Conservation (phyloP, 139 green algal species). For the Chlorella sp. region DNA sequence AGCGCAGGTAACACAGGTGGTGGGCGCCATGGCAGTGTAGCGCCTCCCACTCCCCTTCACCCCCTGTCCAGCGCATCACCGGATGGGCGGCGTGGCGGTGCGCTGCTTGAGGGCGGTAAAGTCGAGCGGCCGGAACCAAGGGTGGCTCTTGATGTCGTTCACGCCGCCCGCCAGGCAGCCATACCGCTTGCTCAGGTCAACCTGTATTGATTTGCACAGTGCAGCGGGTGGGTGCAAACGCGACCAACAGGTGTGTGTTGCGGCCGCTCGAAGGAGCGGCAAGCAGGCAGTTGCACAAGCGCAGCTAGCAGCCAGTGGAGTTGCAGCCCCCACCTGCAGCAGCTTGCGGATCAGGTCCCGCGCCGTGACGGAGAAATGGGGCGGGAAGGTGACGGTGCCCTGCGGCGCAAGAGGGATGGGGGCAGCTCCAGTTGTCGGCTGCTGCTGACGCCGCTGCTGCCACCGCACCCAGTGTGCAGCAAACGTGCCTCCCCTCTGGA, state of each 20-base stretch:
- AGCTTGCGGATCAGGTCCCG: constrained; percentile 75
- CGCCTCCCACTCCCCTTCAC: no score
- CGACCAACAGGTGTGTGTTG: no score
- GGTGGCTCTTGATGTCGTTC: constrained; percentile 68
- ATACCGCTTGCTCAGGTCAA: constrained; percentile 59
- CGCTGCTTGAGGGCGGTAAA: constrained; percentile 34
- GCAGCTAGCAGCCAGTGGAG: neutral
- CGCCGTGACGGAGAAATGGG: constrained; percentile 27
- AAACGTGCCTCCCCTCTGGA: no score
- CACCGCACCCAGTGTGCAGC: no score
- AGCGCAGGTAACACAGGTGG: no score
- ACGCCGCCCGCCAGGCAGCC: constrained; percentile 54
- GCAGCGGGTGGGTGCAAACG: no score
- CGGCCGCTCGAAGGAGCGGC: no score
- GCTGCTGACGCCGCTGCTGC: no score
- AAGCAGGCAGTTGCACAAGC: no score
- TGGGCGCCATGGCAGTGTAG: no score
- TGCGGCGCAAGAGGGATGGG: constrained; percentile 40
- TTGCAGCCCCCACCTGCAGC: constrained; percentile 61
- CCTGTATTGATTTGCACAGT: no score
- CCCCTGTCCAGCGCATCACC: constrained; percentile 39
- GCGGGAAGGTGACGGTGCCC: constrained; percentile 18
- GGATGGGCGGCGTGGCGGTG: constrained; percentile 53
- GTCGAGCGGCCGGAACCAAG: constrained; percentile 71
- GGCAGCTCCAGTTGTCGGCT: no score